Evolutionary conservation across 2,329 filamentous ascomycete genomes (phyloP).

Genomic region (Cladophialophora yegresii): DNA sequence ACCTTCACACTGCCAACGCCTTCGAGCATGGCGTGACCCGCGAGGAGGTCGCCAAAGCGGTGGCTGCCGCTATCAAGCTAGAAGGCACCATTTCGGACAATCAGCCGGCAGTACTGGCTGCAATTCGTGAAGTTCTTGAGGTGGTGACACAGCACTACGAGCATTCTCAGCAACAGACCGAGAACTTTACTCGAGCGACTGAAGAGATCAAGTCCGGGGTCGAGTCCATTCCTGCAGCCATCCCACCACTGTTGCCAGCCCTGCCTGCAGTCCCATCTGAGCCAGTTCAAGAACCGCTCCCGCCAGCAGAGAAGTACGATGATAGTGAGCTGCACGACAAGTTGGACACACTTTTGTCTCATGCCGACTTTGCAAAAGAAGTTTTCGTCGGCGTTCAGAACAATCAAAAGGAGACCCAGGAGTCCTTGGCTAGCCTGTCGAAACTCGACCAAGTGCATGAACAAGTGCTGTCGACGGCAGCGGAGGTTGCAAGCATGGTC

Average conservation of each 20-base stretch:
- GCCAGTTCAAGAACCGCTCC: constrained; percentile 33
- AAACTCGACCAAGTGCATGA: constrained; percentile 86
- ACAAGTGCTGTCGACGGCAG: constrained; percentile 80
- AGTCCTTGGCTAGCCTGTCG: constrained; percentile 73
- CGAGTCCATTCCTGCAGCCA: constrained; percentile 52
- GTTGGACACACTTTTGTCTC: constrained; percentile 51
- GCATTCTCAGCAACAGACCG: constrained; percentile 85
- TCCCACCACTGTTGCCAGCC: constrained; percentile 60
- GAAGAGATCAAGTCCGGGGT: constrained; percentile 62
- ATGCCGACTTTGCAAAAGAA: constrained; percentile 39
- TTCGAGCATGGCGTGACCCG: constrained; percentile 80
- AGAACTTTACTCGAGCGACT: constrained; percentile 72
- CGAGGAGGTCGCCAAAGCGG: constrained; percentile 74
- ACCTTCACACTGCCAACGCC: constrained; percentile 69
- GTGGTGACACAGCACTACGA: constrained; percentile 86
- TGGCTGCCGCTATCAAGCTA: constrained; percentile 71
- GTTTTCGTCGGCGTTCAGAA: constrained; percentile 59
- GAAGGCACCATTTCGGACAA: constrained; percentile 78
- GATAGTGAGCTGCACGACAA: constrained; percentile 63
- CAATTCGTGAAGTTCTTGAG: constrained; percentile 80
- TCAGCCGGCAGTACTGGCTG: constrained; percentile 83
- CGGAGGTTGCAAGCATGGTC: constrained; percentile 81
- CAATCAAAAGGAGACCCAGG: constrained; percentile 65
- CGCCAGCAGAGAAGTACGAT: constrained; percentile 57
- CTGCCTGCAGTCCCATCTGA: constrained; percentile 43